Evolutionary conservation across 202 grass and related monocot genomes (phyloP).

Genomic region (Schoenoplectus tabernaemontani): DNA sequence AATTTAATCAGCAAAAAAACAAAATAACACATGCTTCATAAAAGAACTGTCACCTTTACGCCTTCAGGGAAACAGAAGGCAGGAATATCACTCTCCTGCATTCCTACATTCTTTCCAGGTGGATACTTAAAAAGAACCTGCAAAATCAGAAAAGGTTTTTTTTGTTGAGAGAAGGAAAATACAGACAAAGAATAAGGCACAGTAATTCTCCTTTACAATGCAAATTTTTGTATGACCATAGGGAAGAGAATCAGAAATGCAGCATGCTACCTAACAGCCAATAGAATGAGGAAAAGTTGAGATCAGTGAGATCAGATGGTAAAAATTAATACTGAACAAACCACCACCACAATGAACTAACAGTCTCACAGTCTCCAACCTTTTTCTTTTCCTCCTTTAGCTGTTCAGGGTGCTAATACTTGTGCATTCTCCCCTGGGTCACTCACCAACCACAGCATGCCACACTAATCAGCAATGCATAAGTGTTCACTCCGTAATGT

Average conservation of each 20-base stretch:
- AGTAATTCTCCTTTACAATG: neutral
- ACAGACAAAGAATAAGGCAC: neutral
- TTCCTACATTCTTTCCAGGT: slow-evolving; percentile 66
- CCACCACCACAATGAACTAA: neutral
- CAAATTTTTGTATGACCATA: neutral
- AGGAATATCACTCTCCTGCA: slow-evolving; percentile 72
- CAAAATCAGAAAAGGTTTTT: slow-evolving; percentile 27
- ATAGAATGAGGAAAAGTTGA: neutral
- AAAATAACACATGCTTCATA: slow-evolving; percentile 9
- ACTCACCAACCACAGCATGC: neutral
- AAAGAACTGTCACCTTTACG: slow-evolving; percentile 68
- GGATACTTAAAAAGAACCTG: slow-evolving; percentile 99
- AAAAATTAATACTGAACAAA: neutral
- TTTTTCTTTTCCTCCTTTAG: neutral
- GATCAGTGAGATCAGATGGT: neutral
- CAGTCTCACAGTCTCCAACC: neutral
- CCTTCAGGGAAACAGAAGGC: slow-evolving; percentile 96
- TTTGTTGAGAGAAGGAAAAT: slow-evolving; percentile 11
- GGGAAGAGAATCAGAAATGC: neutral
- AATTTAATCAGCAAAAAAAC: neutral
- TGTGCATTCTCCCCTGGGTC: neutral
- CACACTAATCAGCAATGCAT: neutral
- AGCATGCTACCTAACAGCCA: neutral
- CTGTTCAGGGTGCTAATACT: neutral
- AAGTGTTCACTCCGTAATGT: neutral